These are phyloP conservation scores for Colletotrichum sojae DNA, from an alignment of 2,329 filamentous ascomycete species.

Conservation along the genomic window DNA sequence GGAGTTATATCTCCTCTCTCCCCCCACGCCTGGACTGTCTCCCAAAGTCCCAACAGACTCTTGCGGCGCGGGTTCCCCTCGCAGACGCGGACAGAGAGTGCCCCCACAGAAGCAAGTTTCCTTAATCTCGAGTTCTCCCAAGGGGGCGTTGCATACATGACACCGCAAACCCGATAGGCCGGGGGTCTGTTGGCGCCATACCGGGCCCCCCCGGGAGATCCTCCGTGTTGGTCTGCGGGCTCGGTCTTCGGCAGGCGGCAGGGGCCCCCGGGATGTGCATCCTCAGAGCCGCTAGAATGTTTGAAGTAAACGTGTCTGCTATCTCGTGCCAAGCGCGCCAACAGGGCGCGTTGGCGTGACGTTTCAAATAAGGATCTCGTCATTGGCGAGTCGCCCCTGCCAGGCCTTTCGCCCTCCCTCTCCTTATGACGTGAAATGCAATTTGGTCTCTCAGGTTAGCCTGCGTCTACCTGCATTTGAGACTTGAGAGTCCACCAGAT, in stretches of 20 bases:
- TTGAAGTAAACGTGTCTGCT: slow-evolving; percentile 27
- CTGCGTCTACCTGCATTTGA: slow-evolving; percentile 22
- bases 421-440: slow-evolving; percentile 34
- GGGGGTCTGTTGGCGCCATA: slow-evolving; percentile 22
- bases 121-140: slow-evolving; percentile 22
- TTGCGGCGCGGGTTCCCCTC: background rate
- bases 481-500: background rate
- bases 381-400: slow-evolving; percentile 21
- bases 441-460: slow-evolving; percentile 1
- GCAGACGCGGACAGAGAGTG: background rate
- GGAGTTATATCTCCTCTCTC: slow-evolving; percentile 18
- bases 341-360: slow-evolving; percentile 5
- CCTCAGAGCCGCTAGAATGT: slow-evolving; percentile 29
- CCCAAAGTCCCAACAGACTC: too few species aligned
- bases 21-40: background rate
- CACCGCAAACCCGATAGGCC: background rate
- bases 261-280: slow-evolving; percentile 29
- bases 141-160: slow-evolving; percentile 14
- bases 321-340: slow-evolving; percentile 27
- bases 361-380: slow-evolving; percentile 33
- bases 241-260: slow-evolving; percentile 29
- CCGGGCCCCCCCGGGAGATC: slow-evolving; percentile 17
- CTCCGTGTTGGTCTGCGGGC: slow-evolving; percentile 24
- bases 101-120: slow-evolving; percentile 30
- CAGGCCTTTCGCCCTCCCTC: slow-evolving; percentile 6